These are phyloP conservation scores for Polymyxa betae DNA, from an alignment of 208 protist genomes.

Conservation along the genomic window DNA sequence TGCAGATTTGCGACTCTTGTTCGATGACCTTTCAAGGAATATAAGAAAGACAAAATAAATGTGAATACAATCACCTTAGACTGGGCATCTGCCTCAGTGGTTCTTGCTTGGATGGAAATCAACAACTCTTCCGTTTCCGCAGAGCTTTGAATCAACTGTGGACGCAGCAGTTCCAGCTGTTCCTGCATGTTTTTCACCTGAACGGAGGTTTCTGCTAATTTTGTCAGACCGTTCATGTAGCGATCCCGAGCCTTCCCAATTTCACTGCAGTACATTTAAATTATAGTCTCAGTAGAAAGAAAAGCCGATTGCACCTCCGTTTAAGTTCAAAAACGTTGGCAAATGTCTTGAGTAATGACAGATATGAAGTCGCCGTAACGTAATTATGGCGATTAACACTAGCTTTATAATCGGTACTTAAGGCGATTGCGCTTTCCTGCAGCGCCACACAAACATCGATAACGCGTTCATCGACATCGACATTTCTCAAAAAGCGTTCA, in stretches of 20 bases:
- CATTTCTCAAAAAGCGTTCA: not conserved
- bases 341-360: constrained; percentile 92
- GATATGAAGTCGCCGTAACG: constrained; percentile 96
- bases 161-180: constrained; percentile 44
- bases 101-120: constrained; percentile 1
- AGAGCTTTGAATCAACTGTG: constrained; percentile 51
- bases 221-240: constrained; percentile 49
- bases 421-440: constrained; percentile 86
- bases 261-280: not conserved
- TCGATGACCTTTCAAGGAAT: not conserved
- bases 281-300: not conserved
- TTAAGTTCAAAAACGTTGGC: constrained; percentile 69
- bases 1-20: not conserved
- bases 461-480: constrained; percentile 44
- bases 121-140: constrained; percentile 23
- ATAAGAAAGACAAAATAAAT: not conserved
- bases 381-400: constrained; percentile 92
- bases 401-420: constrained; percentile 83
- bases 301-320: not conserved
- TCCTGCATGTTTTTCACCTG: constrained; percentile 54
- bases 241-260: constrained; percentile 35
- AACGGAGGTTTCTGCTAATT: constrained; percentile 42
- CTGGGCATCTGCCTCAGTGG: constrained; percentile 21
- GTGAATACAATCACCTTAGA: constrained; percentile 29
- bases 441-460: constrained; percentile 86